Base-by-base conservation (phyloP, 1,139 yeast species). In the Citeromyces hawaiiensis region DNA sequence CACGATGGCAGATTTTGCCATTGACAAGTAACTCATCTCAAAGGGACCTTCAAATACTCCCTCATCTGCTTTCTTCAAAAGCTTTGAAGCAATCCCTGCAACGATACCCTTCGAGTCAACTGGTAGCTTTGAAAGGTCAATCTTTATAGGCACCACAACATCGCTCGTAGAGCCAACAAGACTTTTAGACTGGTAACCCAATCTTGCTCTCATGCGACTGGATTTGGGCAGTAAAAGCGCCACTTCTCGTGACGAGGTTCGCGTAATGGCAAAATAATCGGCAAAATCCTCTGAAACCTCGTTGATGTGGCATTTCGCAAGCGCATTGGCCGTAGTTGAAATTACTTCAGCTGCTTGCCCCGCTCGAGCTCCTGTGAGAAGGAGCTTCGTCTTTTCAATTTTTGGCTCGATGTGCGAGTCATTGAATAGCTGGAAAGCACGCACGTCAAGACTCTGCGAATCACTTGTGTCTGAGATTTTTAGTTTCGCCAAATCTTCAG, bases 31-130 rank as follows among this genome's bases (percentile, higher is more conserved):
- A 49, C 70, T 70, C 73, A 77, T 71, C 44, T 76, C 79, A 38
- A 64, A 62, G 7, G 34, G 34, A 4, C 34, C 34, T 13, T 53
- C 50, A 6, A 49, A 49, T 8, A 47, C 42, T 16, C 42, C 49
- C 11, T 38, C 36, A 9, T 46, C 48, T 15, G 55, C 47, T 25
- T 49, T 50, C 36, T 57, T 60, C 30, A 72, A 52, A 27, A 76
- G 54, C 41, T 60, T 63, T 40, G 72, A 61, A 1, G 85, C 82
- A 27, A 78, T 67, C 1, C 83, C 83, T 0, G 83, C 76, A 1
- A 77, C 83, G 41, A 78, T 75, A 38, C 85, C 85, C 7, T 80
- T 75, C 5, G 76, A 64, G 51, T 76, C 78, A 36, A 74, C 58
- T 0, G 83, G 83, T 31, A 77, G 55, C 23, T 57, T 57, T n/a